These are phyloP conservation scores for Capsicum rhomboideum DNA, from an alignment of 257 asterid genomes.

Conservation along the genomic window DNA sequence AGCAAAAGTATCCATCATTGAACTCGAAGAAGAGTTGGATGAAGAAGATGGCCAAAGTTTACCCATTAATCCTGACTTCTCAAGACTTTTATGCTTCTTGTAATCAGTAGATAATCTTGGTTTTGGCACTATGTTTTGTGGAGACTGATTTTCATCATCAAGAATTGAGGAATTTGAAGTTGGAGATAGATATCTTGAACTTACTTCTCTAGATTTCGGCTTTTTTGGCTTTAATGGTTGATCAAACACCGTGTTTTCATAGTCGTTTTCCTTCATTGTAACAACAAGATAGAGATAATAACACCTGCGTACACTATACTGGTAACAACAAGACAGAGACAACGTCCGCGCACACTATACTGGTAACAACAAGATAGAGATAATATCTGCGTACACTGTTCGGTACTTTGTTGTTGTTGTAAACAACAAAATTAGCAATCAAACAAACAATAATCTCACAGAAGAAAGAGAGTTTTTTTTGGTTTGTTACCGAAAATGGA, in stretches of 20 bases:
- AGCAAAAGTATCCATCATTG: constrained; percentile 27
- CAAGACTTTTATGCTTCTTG: constrained; percentile 27
- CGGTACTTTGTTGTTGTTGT: too few species aligned
- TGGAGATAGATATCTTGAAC: constrained; percentile 63
- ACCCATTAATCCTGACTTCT: constrained; percentile 38
- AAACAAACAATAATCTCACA: constrained; percentile 2
- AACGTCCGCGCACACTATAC: too few species aligned
- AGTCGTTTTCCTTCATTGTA: constrained; percentile 38
- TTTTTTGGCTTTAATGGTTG: constrained; percentile 28
- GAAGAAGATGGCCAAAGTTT: constrained; percentile 65
- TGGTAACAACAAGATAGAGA: not conserved
- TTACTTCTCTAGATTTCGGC: constrained; percentile 54
- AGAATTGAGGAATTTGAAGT: constrained; percentile 3
- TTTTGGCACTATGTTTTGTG: constrained; percentile 23
- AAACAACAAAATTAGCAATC: too few species aligned
- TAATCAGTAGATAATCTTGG: constrained; percentile 29
- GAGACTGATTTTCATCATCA: constrained; percentile 29
- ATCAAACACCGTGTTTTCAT: constrained; percentile 9
- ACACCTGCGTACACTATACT: too few species aligned
- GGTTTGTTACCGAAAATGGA: constrained; percentile 22
- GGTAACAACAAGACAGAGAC: too few species aligned
- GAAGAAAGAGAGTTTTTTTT: not conserved
- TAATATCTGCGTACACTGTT: too few species aligned
- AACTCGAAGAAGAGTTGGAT: not conserved
- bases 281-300: not conserved